Conservation (phyloP, 1,284 basidiomycete genomes). For the Abortiporus biennis region DNA sequence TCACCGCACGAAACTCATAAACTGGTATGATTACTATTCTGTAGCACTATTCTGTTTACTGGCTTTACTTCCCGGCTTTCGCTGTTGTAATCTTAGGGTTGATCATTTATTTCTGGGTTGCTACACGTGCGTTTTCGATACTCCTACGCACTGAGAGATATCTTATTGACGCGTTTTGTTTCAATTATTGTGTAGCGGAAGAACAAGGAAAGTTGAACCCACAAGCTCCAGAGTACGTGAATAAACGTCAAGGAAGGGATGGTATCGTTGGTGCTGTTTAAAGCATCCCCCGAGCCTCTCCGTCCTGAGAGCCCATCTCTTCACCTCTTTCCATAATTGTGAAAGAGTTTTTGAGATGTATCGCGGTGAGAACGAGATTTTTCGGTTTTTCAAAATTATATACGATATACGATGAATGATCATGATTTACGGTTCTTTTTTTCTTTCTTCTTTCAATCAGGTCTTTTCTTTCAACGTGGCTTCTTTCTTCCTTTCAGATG, state of each 20-base stretch:
- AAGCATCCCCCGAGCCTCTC: no score
- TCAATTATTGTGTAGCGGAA: no score
- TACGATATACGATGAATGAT: no score
- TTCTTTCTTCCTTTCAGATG: no score
- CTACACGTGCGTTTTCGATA: slow-evolving; percentile 53
- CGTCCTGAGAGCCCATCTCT: no score
- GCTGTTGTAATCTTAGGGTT: slow-evolving; percentile 64
- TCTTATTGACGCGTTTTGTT: slow-evolving; percentile 7
- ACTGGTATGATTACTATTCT: slow-evolving; percentile 3
- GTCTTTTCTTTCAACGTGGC: no score
- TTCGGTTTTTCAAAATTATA: no score
- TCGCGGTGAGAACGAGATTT: no score
- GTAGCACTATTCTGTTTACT: slow-evolving; percentile 74
- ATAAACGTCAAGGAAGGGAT: slow-evolving; percentile 17
- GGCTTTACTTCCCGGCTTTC: slow-evolving; percentile 80
- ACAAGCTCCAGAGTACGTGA: slow-evolving; percentile 55
- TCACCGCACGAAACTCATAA: neutral
- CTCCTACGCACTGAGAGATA: slow-evolving; percentile 2
- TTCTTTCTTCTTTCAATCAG: no score
- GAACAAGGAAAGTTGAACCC: slow-evolving; percentile 67
- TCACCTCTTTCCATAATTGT: no score
- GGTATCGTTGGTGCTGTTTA: slow-evolving; percentile 21
- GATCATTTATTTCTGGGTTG: slow-evolving; percentile 77
- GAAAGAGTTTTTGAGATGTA: no score
- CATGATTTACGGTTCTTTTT: no score